Evolutionary conservation across 371 early-diverging fungal species (phyloP), one percentile per base, ranked within the genome.

Genomic region (Lichtheimia ornata): DNA sequence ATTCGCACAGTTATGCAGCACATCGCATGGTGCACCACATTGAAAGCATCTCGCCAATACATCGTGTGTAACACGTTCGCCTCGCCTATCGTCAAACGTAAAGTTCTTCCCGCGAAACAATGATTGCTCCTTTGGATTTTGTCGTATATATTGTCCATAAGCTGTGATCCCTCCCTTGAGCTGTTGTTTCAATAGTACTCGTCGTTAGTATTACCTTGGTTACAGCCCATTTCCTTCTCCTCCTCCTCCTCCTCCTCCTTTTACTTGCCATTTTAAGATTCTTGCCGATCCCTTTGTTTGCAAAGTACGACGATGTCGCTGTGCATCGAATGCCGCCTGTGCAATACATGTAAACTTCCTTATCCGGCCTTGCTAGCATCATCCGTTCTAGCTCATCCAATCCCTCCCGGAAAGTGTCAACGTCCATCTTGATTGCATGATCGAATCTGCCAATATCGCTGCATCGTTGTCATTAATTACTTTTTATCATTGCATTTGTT

Each of bases 241-340:
- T 50, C 81, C 79, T 9, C 89, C 81, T 13, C 91, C 92, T 27
- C 92, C 91, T 50, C 81, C 79, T 9, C 89, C 71, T 77, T 82
- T 50, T 17, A 22, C 55, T 62, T 73, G 79, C 84, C 70, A 89
- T 87, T 50, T 86, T 88, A 58, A 91, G 86, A 47, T 47, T 47
- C 22, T 86, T 80, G 7, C 74, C 64, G 59, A 79, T 85, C 1
- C 92, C 92, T 30, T 85, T 84, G 11, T 87, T 71, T 25, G 74
- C 84, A 15, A 92, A 71, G 17, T 89, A 77, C 11, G 92, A 84
- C 3, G 92, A 90, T 13, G 90, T 89, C 6, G 88, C 82, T 2
- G 91, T 86, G 50, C 92, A 92, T 14, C 92, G 83, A 27, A 92
- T 92, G 12, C 92, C 92, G 18, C 92, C 92, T 2, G 92, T 91